Conservation (phyloP, 2,329 filamentous ascomycete species). For the Aureobasidium mangrovei region DNA sequence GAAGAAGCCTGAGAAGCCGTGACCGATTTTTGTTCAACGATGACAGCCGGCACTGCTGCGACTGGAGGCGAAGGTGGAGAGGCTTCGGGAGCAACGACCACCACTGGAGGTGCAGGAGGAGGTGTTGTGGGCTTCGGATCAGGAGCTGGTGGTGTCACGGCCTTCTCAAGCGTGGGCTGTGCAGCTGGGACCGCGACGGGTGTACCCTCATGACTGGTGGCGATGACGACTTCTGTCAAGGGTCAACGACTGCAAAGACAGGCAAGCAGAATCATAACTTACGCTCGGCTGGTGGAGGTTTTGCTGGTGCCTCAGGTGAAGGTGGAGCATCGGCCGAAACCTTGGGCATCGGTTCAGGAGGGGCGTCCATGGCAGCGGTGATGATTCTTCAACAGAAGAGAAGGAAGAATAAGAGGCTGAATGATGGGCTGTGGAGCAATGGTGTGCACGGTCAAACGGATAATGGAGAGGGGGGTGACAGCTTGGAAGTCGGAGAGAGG, state of each 20-base stretch:
- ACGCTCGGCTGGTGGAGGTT: slow-evolving; percentile 4
- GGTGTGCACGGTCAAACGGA: neutral
- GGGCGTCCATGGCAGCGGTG: slow-evolving; percentile 8
- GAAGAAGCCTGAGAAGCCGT: too few species aligned
- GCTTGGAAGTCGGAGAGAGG: neutral
- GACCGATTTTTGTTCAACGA: neutral
- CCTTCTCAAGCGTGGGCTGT: slow-evolving; percentile 7
- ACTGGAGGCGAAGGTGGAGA: neutral
- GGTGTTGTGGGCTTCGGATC: neutral
- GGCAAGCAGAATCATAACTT: neutral
- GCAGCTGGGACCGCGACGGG: slow-evolving; percentile 6
- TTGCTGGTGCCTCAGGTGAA: neutral
- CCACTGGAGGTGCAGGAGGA: slow-evolving; percentile 2
- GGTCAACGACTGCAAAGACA: neutral
- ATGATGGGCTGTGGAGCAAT: neutral
- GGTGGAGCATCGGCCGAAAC: slow-evolving; percentile 6
- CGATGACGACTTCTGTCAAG: neutral
- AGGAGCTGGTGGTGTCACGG: neutral
- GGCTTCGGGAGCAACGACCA: neutral
- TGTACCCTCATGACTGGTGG: slow-evolving; percentile 7
- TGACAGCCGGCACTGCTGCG: neutral
- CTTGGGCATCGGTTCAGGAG: slow-evolving; percentile 13
- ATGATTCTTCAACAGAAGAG: neutral
- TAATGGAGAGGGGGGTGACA: neutral
- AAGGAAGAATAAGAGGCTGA: neutral